Evolutionary conservation across 2,329 filamentous ascomycete species (phyloP).

Genomic region (Emmonsia crescens): DNA sequence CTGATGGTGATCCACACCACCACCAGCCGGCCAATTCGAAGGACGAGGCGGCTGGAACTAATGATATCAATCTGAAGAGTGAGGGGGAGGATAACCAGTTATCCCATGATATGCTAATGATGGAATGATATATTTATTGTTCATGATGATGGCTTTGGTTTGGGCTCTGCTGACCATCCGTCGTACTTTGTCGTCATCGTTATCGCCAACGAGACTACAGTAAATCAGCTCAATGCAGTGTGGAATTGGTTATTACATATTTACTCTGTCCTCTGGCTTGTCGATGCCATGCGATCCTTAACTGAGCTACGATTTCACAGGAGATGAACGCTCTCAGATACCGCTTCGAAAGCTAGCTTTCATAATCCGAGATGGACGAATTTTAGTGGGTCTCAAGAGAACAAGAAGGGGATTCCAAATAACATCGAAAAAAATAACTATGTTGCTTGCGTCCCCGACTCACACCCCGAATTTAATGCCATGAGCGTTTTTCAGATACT

Average conservation of each 20-base stretch:
- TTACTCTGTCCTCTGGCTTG: background rate
- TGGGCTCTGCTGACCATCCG: too few relatives aligned
- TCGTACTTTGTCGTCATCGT: too few relatives aligned
- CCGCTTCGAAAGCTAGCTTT: background rate
- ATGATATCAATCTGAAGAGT: background rate
- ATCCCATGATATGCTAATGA: background rate
- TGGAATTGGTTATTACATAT: background rate
- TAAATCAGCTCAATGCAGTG: background rate
- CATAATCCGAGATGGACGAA: background rate
- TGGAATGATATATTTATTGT: background rate
- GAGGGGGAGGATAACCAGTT: background rate
- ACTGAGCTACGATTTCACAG: background rate
- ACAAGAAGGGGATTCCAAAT: background rate
- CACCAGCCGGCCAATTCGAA: background rate
- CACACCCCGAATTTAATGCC: slow-evolving; percentile 7
- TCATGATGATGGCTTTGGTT: background rate
- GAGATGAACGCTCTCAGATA: background rate
- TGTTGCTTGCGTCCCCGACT: background rate
- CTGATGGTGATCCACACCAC: slow-evolving; percentile 13
- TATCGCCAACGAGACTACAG: too few relatives aligned
- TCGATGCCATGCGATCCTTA: background rate
- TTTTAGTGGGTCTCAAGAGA: background rate
- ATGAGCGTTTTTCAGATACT: slow-evolving; percentile 18
- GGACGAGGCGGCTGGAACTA: background rate
- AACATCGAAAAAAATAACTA: background rate